Evolutionary conservation across 2,329 filamentous ascomycete genomes (phyloP).

Genomic region (Clonostachys rhizophaga): DNA sequence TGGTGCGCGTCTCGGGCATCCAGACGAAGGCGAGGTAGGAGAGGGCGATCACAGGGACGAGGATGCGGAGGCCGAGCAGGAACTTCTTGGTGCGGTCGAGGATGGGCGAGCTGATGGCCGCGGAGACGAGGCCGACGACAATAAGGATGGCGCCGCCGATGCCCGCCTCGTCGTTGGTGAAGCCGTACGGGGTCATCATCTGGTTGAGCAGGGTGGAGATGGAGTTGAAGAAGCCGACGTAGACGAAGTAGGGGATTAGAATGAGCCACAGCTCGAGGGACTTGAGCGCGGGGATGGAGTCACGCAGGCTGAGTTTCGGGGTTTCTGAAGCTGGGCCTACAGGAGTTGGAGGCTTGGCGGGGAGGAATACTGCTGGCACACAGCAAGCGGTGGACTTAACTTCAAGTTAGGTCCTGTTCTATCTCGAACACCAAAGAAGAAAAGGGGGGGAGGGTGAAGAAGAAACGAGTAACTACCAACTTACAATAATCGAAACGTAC

Average conservation of each 20-base stretch:
- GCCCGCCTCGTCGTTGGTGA: conserved; percentile 77
- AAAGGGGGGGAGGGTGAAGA: neutral
- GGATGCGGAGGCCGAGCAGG: conserved; percentile 64
- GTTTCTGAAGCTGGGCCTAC: conserved; percentile 63
- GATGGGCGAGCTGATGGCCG: conserved; percentile 75
- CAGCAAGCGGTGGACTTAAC: conserved; percentile 39
- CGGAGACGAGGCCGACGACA: conserved; percentile 73
- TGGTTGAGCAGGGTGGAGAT: conserved; percentile 86
- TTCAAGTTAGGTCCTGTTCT: neutral
- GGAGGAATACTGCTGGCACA: conserved; percentile 79
- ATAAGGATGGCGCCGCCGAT: conserved; percentile 89
- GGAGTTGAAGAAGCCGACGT: conserved; percentile 92
- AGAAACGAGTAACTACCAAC: conserved; percentile 21
- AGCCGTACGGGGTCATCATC: conserved; percentile 81
- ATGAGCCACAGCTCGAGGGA: conserved; percentile 77
- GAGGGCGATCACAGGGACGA: conserved; percentile 70
- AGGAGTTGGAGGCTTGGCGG: conserved; percentile 71
- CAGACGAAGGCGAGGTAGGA: conserved; percentile 76
- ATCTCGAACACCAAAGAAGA: neutral
- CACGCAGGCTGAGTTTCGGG: conserved; percentile 46
- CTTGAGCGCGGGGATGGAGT: conserved; percentile 46
- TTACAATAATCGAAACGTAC: conserved; percentile 76
- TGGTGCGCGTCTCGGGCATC: conserved; percentile 56
- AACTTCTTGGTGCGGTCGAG: conserved; percentile 83
- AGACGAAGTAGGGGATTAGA: conserved; percentile 74